phyloP scores from a whole-genome alignment of 805 yeast genomes.

The Huiozyma naganishii region DNA sequence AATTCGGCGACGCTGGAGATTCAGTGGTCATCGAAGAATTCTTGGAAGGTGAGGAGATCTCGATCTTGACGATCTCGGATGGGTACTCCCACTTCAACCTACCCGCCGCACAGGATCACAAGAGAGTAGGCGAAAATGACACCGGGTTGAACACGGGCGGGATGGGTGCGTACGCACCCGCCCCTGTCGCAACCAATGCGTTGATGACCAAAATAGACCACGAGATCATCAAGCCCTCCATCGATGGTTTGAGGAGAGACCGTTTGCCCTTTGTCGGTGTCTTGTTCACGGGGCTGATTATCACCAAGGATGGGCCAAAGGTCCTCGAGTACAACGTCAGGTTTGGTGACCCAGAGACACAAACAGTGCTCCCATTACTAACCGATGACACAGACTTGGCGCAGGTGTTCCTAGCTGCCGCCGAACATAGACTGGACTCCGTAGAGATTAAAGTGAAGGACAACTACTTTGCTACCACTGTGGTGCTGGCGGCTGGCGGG shows the following conservation, averaged over 20 bases:
- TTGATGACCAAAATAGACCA: constrained; percentile 60
- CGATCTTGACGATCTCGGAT: constrained; percentile 83
- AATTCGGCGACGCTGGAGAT: constrained; percentile 90
- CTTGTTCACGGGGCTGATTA: constrained; percentile 89
- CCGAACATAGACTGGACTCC: constrained; percentile 87
- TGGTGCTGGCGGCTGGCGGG: constrained; percentile 94
- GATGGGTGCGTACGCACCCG: constrained; percentile 99
- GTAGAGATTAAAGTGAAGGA: constrained; percentile 45
- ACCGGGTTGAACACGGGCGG: constrained; percentile 96
- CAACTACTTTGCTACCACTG: constrained; percentile 72
- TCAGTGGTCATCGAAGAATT: constrained; percentile 92
- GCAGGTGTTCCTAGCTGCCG: constrained; percentile 84
- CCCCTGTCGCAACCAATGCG: constrained; percentile 82
- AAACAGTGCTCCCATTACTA: constrained; percentile 83
- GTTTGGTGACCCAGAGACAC: constrained; percentile 99
- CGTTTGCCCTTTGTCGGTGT: constrained; percentile 94
- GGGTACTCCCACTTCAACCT: constrained; percentile 85
- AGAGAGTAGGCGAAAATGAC: constrained; percentile 89
- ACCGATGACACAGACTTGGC: constrained; percentile 83
- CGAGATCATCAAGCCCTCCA: constrained; percentile 77
- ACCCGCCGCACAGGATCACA: constrained; percentile 98
- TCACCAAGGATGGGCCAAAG: constrained; percentile 81
- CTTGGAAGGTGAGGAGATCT: constrained; percentile 92
- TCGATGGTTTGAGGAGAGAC: constrained; percentile 92
- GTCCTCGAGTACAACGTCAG: constrained; percentile 95